phyloP scores from a whole-genome alignment of 2,329 filamentous ascomycete genomes.

The Trichophyton benhamiae region DNA sequence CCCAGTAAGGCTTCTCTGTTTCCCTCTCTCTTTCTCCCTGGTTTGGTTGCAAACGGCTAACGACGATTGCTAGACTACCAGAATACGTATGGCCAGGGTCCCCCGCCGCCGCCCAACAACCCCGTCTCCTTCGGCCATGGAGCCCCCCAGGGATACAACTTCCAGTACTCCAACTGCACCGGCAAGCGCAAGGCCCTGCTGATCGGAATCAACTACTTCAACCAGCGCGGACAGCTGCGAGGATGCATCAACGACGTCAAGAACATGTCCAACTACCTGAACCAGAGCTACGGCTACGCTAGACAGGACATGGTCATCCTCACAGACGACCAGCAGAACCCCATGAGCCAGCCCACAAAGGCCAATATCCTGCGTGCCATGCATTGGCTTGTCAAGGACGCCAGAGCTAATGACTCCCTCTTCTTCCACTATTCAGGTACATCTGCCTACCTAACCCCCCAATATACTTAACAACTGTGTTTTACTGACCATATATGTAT shows the following conservation, averaged over 20 bases:
- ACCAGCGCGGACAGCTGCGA: constrained; percentile 75
- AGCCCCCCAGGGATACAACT: constrained; percentile 67
- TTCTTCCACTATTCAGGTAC: constrained; percentile 95
- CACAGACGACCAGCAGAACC: constrained; percentile 93
- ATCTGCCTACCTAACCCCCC: constrained; percentile 14
- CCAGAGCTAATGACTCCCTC: constrained; percentile 78
- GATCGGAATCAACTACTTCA: constrained; percentile 95
- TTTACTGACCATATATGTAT: constrained; percentile 10
- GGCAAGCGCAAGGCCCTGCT: constrained; percentile 78
- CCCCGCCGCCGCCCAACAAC: constrained; percentile 53
- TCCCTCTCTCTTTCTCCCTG: not conserved
- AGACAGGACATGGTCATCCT: constrained; percentile 94
- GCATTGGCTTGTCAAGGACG: constrained; percentile 96
- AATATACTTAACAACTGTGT: too few relatives aligned
- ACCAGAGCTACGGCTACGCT: constrained; percentile 81
- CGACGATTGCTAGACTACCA: constrained; percentile 10
- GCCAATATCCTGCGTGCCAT: constrained; percentile 89
- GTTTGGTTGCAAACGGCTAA: constrained; percentile 1
- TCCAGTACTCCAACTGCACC: constrained; percentile 85
- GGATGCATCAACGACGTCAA: constrained; percentile 97
- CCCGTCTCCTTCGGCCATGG: constrained; percentile 67
- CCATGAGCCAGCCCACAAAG: constrained; percentile 93
- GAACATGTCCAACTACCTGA: constrained; percentile 88
- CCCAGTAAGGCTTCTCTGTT: constrained; percentile 22
- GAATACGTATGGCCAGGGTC: constrained; percentile 43